These are phyloP conservation scores for Apiotrichum gamsii DNA, from an alignment of 1,284 basidiomycete genomes.

Conservation along the genomic window DNA sequence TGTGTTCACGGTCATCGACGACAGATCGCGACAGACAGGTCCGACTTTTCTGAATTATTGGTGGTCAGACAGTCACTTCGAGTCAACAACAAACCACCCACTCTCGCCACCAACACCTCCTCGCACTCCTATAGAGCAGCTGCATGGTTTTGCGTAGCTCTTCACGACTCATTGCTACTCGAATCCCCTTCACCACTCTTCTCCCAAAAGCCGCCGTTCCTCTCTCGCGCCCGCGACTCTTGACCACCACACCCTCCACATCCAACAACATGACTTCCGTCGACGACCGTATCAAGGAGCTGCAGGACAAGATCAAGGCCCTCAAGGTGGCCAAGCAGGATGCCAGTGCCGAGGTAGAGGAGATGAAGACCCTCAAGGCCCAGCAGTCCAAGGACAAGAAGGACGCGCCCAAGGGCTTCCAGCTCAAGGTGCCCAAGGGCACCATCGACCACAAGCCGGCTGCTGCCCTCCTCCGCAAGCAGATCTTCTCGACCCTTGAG, in stretches of 20 bases:
- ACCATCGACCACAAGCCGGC: slow-evolving; percentile 91
- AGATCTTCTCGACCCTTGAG: slow-evolving; percentile 84
- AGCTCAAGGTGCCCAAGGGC: slow-evolving; percentile 56
- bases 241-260: not conserved
- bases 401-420: slow-evolving; percentile 48
- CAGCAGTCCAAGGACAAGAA: slow-evolving; percentile 31
- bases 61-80: no score
- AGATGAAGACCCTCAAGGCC: slow-evolving; percentile 45
- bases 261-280: slow-evolving; percentile 10
- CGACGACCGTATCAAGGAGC: slow-evolving; percentile 36
- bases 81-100: not conserved
- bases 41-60: no score
- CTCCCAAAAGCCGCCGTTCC: no score
- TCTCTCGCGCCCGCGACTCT: not conserved
- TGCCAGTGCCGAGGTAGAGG: slow-evolving; percentile 41
- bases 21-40: no score
- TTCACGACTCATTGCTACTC: not conserved
- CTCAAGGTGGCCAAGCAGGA: slow-evolving; percentile 45
- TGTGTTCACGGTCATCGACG: no score
- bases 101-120: not conserved
- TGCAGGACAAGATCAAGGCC: slow-evolving; percentile 41
- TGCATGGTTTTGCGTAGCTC: slow-evolving; percentile 15
- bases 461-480: slow-evolving; percentile 88
- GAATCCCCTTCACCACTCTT: not conserved
- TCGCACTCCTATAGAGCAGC: not conserved